Evolutionary conservation across 2,329 filamentous ascomycete species (phyloP).

Genomic region (Cercospora sp.): DNA sequence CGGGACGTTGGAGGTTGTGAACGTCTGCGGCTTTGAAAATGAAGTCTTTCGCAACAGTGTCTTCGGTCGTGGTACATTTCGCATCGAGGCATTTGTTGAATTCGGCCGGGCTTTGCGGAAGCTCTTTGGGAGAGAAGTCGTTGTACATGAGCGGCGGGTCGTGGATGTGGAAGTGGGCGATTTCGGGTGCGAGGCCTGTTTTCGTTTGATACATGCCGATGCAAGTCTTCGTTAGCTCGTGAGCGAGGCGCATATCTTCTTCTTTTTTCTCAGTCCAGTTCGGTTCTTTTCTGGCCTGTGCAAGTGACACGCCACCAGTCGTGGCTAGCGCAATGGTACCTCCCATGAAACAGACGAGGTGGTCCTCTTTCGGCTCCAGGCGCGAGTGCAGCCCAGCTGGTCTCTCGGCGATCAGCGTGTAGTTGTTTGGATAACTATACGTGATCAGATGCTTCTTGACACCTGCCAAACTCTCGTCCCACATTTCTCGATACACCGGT

Average conservation of each 20-base stretch:
- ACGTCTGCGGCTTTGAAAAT: constrained; percentile 76
- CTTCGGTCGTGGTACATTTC: constrained; percentile 54
- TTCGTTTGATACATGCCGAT: constrained; percentile 97
- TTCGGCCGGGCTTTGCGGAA: constrained; percentile 53
- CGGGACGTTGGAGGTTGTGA: constrained; percentile 92
- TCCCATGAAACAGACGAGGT: constrained; percentile 95
- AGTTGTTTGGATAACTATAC: constrained; percentile 75
- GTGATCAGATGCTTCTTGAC: constrained; percentile 90
- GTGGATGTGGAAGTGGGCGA: constrained; percentile 82
- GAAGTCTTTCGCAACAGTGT: constrained; percentile 69
- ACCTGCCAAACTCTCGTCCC: constrained; percentile 80
- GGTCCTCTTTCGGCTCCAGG: constrained; percentile 92
- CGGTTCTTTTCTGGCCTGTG: constrained; percentile 69
- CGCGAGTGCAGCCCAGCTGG: constrained; percentile 67
- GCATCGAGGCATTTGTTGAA: constrained; percentile 32
- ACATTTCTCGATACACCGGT: constrained; percentile 84
- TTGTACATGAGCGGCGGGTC: constrained; percentile 66
- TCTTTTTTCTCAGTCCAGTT: constrained; percentile 77
- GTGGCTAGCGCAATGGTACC: constrained; percentile 89
- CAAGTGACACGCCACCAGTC: constrained; percentile 75
- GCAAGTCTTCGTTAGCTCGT: constrained; percentile 93
- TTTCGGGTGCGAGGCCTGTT: constrained; percentile 91
- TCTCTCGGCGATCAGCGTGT: constrained; percentile 88
- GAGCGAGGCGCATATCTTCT: constrained; percentile 81
- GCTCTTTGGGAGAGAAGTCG: constrained; percentile 48